Conservation (phyloP, 371 early-diverging fungal species). For the Mortierella sp. region DNA sequence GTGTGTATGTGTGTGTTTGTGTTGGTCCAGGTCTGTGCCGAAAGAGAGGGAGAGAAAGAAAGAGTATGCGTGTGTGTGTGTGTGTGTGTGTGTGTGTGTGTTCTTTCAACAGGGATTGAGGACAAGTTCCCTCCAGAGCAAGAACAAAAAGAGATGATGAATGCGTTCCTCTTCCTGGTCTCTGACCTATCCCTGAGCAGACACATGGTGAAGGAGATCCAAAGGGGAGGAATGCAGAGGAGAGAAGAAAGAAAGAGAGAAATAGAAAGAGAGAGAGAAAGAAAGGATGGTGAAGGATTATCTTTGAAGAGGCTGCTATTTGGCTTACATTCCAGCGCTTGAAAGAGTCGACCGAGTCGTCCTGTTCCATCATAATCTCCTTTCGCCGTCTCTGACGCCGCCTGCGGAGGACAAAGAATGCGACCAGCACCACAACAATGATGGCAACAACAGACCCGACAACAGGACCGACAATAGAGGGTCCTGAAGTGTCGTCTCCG, state of each 20-base stretch:
- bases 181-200: not conserved
- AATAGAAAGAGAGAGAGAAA: constrained; percentile 2
- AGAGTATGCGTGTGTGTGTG: too few species aligned
- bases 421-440: constrained; percentile 16
- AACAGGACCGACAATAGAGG: constrained; percentile 32
- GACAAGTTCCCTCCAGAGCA: too few species aligned
- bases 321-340: constrained; percentile 27
- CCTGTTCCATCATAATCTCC: constrained; percentile 26
- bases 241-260: not conserved
- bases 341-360: constrained; percentile 36
- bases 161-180: not conserved
- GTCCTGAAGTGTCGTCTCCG: constrained; percentile 1
- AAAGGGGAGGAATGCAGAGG: not conserved
- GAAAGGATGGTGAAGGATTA: not conserved
- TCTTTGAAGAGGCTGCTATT: not conserved
- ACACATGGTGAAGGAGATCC: not conserved
- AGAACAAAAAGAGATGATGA: too few species aligned
- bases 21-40: too few species aligned
- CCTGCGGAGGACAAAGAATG: constrained; percentile 28
- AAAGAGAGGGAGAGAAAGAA: not conserved
- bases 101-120: too few species aligned
- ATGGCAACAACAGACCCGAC: constrained; percentile 36
- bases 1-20: too few species aligned
- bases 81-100: too few species aligned
- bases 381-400: constrained; percentile 7